These are phyloP conservation scores for Ilex asprella DNA, from an alignment of 257 asterid genomes.

Conservation along the genomic window DNA sequence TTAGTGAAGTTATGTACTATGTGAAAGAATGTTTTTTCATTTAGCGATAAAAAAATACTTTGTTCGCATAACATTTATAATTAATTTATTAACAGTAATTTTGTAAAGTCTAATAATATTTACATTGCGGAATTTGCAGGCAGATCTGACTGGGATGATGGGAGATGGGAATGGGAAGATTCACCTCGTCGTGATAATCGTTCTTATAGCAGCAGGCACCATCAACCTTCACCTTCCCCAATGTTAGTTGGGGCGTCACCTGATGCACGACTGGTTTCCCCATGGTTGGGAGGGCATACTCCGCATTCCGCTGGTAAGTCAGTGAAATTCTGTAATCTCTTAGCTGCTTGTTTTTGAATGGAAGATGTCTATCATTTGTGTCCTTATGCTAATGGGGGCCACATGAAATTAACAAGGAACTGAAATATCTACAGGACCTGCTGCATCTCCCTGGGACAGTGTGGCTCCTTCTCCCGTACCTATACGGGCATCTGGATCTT, in stretches of 20 bases:
- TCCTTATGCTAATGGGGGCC: no score
- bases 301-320: constrained; percentile 52
- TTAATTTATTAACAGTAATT: neutral
- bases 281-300: constrained; percentile 86
- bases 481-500: constrained; percentile 85
- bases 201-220: constrained; percentile 40
- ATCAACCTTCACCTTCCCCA: constrained; percentile 78
- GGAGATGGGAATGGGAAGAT: constrained; percentile 97
- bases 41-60: no score
- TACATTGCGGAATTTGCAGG: constrained; percentile 35
- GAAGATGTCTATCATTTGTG: neutral
- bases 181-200: constrained; percentile 62
- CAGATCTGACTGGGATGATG: constrained; percentile 96
- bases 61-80: no score
- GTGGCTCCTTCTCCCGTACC: constrained; percentile 91
- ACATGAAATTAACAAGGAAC: no score
- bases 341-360: constrained; percentile 5
- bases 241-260: constrained; percentile 85
- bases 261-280: constrained; percentile 90
- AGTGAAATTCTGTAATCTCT: constrained; percentile 1
- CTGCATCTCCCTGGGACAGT: constrained; percentile 89
- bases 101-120: neutral
- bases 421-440: constrained; percentile 17
- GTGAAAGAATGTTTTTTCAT: no score
- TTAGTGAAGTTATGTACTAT: no score